Evolutionary conservation across 106 monocot species (phyloP).

Genomic region (Iris macrosiphon): DNA sequence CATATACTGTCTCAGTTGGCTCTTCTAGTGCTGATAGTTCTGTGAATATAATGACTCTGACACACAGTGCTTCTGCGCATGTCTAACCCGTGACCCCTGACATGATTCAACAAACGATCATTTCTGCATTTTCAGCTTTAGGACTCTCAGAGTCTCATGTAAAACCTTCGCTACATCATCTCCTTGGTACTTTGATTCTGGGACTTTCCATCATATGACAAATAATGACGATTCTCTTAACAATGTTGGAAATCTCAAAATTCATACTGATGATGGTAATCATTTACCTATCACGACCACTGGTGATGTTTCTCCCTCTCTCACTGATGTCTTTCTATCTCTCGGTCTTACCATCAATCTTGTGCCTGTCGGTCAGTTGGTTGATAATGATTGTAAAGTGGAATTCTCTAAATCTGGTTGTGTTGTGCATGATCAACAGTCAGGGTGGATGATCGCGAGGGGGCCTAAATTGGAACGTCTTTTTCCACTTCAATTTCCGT

Average conservation of each 20-base stretch:
- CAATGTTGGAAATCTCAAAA: background rate
- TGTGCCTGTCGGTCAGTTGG: background rate
- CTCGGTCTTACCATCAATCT: constrained; percentile 9
- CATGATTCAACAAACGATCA: constrained; percentile 14
- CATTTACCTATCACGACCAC: background rate
- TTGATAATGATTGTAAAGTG: background rate
- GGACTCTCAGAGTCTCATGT: background rate
- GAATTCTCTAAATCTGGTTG: background rate
- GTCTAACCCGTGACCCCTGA: constrained; percentile 16
- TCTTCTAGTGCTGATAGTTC: background rate
- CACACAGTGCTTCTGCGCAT: too few species aligned
- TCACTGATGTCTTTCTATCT: constrained; percentile 6
- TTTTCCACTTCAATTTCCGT: background rate
- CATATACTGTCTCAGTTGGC: background rate
- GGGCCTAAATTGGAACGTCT: constrained; percentile 1
- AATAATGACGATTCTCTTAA: background rate
- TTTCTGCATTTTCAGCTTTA: background rate
- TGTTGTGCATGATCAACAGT: constrained; percentile 1
- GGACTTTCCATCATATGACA: constrained; percentile 3
- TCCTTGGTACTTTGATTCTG: background rate
- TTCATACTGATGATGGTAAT: background rate
- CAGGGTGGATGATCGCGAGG: background rate
- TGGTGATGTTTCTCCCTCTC: background rate
- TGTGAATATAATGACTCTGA: background rate
- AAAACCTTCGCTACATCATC: background rate